These are phyloP conservation scores for Neopestalotiopsis sp. DNA, from an alignment of 2,329 filamentous ascomycete species.

Conservation along the genomic window DNA sequence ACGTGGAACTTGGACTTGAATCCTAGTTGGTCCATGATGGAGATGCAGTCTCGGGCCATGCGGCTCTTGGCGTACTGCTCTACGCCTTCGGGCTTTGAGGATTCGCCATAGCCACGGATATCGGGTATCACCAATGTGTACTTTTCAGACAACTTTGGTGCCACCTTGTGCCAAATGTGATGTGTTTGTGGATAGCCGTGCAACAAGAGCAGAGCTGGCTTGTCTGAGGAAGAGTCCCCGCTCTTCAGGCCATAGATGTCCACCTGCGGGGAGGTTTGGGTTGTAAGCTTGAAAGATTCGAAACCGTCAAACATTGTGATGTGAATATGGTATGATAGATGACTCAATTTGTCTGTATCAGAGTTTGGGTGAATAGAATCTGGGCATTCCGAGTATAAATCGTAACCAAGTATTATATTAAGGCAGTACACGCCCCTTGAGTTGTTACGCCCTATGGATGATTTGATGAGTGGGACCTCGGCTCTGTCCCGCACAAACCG, in stretches of 20 bases:
- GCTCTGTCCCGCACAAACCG: not conserved
- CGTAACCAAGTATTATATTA: too few relatives aligned
- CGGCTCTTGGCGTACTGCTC: conserved; percentile 49
- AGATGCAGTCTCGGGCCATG: conserved; percentile 53
- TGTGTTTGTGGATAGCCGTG: conserved; percentile 59
- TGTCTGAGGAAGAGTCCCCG: conserved; percentile 30
- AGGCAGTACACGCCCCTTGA: too few relatives aligned
- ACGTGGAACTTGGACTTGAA: conserved; percentile 47
- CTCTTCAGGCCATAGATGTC: conserved; percentile 49
- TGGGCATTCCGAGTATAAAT: not conserved
- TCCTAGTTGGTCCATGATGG: conserved; percentile 50
- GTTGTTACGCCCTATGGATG: not conserved
- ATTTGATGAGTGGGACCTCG: not conserved
- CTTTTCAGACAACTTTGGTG: conserved; percentile 39
- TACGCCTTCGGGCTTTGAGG: conserved; percentile 47
- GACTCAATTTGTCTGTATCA: too few relatives aligned
- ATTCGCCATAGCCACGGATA: conserved; percentile 56
- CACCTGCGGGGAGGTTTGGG: conserved; percentile 40
- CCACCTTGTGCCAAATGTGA: conserved; percentile 56
- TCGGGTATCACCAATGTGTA: conserved; percentile 53
- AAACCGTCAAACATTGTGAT: conserved; percentile 44
- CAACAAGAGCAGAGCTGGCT: conserved; percentile 50
- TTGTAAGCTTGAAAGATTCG: conserved; percentile 42
- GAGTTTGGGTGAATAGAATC: not conserved
- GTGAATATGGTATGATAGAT: not conserved